A percentile compares a stretch with the other conserved stretches of the same genome.
Conservation (phyloP, 2,329 filamentous ascomycete species). For the Trichophyton equinum region DNA sequence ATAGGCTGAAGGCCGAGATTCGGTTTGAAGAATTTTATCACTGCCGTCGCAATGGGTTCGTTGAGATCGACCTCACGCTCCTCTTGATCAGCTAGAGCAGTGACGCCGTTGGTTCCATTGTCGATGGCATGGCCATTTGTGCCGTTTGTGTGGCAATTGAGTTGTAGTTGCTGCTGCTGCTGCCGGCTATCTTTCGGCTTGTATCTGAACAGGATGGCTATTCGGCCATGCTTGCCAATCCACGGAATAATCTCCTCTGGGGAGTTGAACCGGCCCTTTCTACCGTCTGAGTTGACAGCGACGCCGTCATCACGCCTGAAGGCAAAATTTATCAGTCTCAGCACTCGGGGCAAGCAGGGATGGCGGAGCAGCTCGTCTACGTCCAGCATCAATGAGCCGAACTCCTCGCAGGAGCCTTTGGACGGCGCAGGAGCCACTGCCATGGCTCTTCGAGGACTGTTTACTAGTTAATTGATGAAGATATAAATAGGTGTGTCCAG, state of each 20-base stretch:
- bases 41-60: slow-evolving; percentile 7
- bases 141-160: neutral
- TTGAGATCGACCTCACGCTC: neutral
- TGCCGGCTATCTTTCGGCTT: neutral
- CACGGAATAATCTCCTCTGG: neutral
- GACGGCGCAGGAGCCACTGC: neutral
- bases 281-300: slow-evolving; percentile 3
- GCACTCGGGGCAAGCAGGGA: slow-evolving; percentile 7
- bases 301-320: slow-evolving; percentile 2
- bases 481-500: neutral
- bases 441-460: neutral
- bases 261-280: neutral
- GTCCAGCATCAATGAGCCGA: slow-evolving; percentile 8
- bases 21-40: slow-evolving; percentile 10
- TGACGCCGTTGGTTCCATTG: neutral
- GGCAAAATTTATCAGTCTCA: slow-evolving; percentile 5
- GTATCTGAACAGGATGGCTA: slow-evolving; percentile 7
- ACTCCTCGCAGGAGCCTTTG: neutral
- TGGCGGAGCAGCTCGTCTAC: slow-evolving; percentile 4
- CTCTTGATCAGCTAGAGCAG: neutral
- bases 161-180: neutral
- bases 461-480: neutral
- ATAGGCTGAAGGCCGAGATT: slow-evolving; percentile 1
- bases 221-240: slow-evolving; percentile 8
- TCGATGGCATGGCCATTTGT: neutral